Percentiles rank a stretch among this genome's conserved stretches.
Evolutionary conservation across 176 grass and related monocot species (phyloP).

Genomic region (Zea luxurians): DNA sequence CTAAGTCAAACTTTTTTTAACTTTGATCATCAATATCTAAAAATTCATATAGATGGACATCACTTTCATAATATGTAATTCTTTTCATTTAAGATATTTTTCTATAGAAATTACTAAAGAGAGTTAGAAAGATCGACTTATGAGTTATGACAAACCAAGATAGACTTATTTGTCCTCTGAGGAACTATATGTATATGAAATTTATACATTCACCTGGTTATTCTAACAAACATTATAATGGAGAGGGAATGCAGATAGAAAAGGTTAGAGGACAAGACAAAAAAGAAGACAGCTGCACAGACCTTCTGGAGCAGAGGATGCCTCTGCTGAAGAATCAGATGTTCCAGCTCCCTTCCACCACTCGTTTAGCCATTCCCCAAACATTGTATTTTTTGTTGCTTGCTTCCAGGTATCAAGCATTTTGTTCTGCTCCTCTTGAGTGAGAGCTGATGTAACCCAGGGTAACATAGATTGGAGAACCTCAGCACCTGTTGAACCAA

Average conservation of each 20-base stretch:
- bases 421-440: constrained; percentile 89
- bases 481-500: constrained; percentile 95
- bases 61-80: background rate
- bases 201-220: background rate
- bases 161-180: background rate
- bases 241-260: constrained; percentile 4
- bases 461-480: constrained; percentile 98
- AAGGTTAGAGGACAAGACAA: constrained; percentile 17
- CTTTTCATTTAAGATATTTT: background rate
- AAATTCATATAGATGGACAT: background rate
- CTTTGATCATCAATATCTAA: background rate
- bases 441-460: constrained; percentile 91
- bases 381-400: constrained; percentile 97
- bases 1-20: background rate
- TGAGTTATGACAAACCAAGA: no score
- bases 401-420: constrained; percentile 97
- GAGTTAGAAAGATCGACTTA: background rate
- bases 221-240: constrained; percentile 31
- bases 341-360: constrained; percentile 89
- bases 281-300: constrained; percentile 32
- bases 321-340: constrained; percentile 46
- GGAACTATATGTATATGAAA: background rate
- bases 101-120: background rate
- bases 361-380: constrained; percentile 97
- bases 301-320: constrained; percentile 59